Conservation (phyloP, 371 early-diverging fungal species). For the Chytridium lagenaria region DNA sequence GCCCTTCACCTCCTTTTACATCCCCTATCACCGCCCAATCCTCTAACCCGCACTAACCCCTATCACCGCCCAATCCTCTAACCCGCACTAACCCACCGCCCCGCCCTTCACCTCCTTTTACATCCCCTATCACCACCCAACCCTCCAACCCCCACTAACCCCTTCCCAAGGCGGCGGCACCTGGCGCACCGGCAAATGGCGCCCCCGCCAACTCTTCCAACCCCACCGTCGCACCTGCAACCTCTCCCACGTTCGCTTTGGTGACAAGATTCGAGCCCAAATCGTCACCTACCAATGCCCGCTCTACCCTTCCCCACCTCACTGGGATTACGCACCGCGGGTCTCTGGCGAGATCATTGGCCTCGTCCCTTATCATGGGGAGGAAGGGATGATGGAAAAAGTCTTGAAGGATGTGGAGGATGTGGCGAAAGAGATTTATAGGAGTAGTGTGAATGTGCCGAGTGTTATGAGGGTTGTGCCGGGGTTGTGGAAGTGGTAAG, state of each 20-base stretch:
- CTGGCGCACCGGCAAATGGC: conserved; percentile 15
- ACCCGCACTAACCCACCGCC: no score
- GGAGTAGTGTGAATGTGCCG: background rate
- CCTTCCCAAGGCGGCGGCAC: conserved; percentile 1
- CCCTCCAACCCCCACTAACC: background rate
- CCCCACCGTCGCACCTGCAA: conserved; percentile 4
- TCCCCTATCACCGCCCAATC: no score
- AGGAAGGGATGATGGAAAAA: background rate
- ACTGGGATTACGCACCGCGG: background rate
- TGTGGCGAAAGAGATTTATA: background rate
- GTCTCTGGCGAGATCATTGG: conserved; percentile 3
- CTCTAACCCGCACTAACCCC: no score
- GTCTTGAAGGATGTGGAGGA: background rate
- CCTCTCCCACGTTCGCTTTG: conserved; percentile 21
- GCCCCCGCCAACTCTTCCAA: conserved; percentile 18
- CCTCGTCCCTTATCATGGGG: conserved; percentile 4
- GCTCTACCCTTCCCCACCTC: background rate
- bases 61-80: no score
- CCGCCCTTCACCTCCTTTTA: background rate
- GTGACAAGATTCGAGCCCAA: conserved; percentile 14
- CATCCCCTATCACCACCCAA: background rate
- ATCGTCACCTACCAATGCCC: conserved; percentile 11
- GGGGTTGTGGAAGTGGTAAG: conserved; percentile 11
- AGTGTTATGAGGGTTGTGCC: conserved; percentile 16
- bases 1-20: no score